Base-by-base conservation (phyloP, 1,139 yeast genomes). In the Sporopachydermia cereana region DNA sequence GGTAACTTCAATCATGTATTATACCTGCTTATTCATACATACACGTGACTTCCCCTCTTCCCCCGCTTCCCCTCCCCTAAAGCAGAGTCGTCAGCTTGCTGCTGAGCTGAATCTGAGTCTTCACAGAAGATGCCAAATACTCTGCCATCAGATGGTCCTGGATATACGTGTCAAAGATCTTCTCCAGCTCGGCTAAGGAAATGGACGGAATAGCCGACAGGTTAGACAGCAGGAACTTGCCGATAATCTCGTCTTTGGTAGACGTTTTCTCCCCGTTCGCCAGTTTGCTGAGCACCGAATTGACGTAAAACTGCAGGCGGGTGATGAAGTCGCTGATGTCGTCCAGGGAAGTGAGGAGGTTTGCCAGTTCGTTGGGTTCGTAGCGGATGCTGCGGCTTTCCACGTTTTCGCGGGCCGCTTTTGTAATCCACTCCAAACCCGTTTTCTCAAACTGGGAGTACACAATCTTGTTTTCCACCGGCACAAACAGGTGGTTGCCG, bases 111-210 rank as follows among this genome's bases (percentile, higher is more conserved):
- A 84, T 74, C 66, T 86, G 96, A 52, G 88, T 84, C 67, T 83
- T 84, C 55, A 86, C 80, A 45, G 93, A 85, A 57, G 82, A 79
- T 49, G 95, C 83, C 65, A 86, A 72, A 60, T 80, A 84, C 58
- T 84, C 93, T 53, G 86, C 76, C 80, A 85, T 79, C 51, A 84
- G 73, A 41, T 86, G 80, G 58, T 86, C 95, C 63, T 84, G 89
- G 59, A 81, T 71, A 62, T 84, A 89, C 46, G 77, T 73, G 57
- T 76, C 77, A 71, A 85, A 79, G 52, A 79, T 72, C 53, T 69
- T 67, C 57, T 75, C 78, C 54, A 84, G 71, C 43, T 69, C 72
- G 27, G 74, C 77, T 49, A 76, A 59, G 54, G 82, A 76, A 48
- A 76, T 67, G 51, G 80, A 74, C 49, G 93, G 86, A 52, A 74